A percentile compares a stretch with the other conserved stretches of the same genome.
Conservation (phyloP, 2,329 filamentous ascomycete genomes). For the Trichocomaceae sp. region DNA sequence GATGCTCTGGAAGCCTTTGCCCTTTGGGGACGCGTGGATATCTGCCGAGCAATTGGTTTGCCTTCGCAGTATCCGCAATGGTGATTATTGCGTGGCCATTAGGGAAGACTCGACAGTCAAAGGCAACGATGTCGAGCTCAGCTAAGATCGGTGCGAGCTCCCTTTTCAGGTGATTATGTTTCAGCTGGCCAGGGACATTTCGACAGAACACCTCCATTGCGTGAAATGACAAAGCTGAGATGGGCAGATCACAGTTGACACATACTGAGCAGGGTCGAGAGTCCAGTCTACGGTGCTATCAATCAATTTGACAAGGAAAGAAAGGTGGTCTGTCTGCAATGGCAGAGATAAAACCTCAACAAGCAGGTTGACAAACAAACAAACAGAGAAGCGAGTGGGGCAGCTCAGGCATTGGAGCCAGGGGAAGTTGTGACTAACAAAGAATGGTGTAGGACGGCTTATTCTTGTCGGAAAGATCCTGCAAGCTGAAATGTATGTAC, state of each 20-base stretch:
- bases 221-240: background rate
- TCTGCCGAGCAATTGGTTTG: constrained; percentile 14
- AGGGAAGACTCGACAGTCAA: constrained; percentile 18
- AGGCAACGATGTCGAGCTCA: constrained; percentile 17
- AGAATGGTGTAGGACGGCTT: background rate
- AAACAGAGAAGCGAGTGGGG: background rate
- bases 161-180: constrained; percentile 17
- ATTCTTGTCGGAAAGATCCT: too few relatives aligned
- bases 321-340: background rate
- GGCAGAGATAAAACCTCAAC: background rate
- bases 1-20: constrained; percentile 7
- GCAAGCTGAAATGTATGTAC: too few relatives aligned
- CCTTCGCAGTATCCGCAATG: constrained; percentile 18
- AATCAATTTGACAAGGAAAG: too few relatives aligned
- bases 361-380: too few relatives aligned
- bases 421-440: background rate
- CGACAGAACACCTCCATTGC: constrained; percentile 25
- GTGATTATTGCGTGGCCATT: constrained; percentile 20
- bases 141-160: constrained; percentile 18
- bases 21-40: constrained; percentile 15
- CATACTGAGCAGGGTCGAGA: background rate
- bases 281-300: too few relatives aligned
- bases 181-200: constrained; percentile 20
- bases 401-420: background rate
- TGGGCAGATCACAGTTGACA: background rate